Evolutionary conservation across 257 asterid species (phyloP), one percentile per base, ranked within the genome.

Genomic region (Gynochthodes officinalis): DNA sequence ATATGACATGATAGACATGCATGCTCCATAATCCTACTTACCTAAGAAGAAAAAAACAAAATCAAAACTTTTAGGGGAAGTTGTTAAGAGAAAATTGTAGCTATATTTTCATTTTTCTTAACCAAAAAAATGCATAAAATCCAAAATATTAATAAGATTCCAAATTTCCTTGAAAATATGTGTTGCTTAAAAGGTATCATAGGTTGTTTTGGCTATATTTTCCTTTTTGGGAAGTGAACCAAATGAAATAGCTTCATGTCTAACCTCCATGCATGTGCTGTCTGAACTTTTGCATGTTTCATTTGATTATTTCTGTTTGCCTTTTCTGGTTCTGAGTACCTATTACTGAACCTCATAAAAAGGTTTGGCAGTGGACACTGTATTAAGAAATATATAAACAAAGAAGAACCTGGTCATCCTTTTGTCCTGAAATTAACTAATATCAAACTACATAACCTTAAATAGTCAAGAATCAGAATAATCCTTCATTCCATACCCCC

Each of bases 311-410:
- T 57, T 39, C 39, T 48, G 33, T 55, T 44, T 67, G 28, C 73
- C 53, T 25, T 57, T 67, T 58, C 67, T 49, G 73, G 61, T 32
- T 32, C 73, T 44, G 66, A 70, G 9, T 55, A 44, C 55, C 44
- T 12, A 66, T 66, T 27, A 25, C 71, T 66, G 76, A 72, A 72
- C 69, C 73, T 55, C 50, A 55, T 66, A 48, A 55, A 55, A 74
- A 3, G 52, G 21, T 4, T 32, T 60, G 68, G 27, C 52, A 66
- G 66, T 43, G 12, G 15, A 57, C 40, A 55, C 74, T 69, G 66
- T 33, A 33, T 27, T 15, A 30, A 35, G 46, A 39, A 33, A 49
- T 42, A 40, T 40, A 25, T 25, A 49, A 61, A 46, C 48, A 55
- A 54, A 73, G 18, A 69, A 69, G 46, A 72, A 62, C 52, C 77